Base-by-base conservation (phyloP, 2,329 filamentous ascomycete genomes). In the Aspergillus awamori region DNA sequence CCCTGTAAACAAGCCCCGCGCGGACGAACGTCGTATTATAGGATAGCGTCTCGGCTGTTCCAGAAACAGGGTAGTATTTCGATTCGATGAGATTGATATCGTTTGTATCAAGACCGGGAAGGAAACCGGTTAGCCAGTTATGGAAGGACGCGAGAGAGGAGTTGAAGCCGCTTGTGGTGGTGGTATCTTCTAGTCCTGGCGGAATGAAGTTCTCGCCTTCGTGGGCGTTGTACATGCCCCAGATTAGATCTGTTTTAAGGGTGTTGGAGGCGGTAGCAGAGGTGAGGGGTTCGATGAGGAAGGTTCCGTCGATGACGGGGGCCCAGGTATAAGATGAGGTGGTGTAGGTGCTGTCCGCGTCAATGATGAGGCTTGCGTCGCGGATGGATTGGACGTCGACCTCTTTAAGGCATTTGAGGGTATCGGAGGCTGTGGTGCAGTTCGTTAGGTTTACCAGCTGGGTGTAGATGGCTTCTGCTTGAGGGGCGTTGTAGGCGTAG, bases 131-230 rank as follows among this genome's bases (percentile, higher is more conserved):
- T 0, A 88, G 68, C 86, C 85, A 88, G 1, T 51, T 28, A 22
- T 82, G 75, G 65, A 87, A 87, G 3, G 80, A 82, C 0, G 79
- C 75, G 1, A 58, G 55, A 1, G 81, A 84, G 1, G 79, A 79
- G 64, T 86, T 86, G 69, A 83, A 87, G 0, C 79, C 77, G 2
- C 75, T 74, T 0, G 70, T 67, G 6, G 73, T 71, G 8, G 30
- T 24, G 13, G 56, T 62, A 52, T 73, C 75, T 17, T 75, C 69
- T 1, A 88, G 74, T 0, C 81, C 83, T 0, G 80, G 69, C 0
- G 85, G 84, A 22, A 87, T 76, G 66, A 89, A 89, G 63, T 85
- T 86, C 69, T 88, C 82, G 22, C 87, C 86, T 72, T 89, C 86
- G 67, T 87, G 83, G 0, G 82, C 80, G 69, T 89, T 89, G 70